Percentiles rank a stretch among this genome's conserved stretches.
Conservation (phyloP, 768 basidiomycete species). For the Suillus discolor region DNA sequence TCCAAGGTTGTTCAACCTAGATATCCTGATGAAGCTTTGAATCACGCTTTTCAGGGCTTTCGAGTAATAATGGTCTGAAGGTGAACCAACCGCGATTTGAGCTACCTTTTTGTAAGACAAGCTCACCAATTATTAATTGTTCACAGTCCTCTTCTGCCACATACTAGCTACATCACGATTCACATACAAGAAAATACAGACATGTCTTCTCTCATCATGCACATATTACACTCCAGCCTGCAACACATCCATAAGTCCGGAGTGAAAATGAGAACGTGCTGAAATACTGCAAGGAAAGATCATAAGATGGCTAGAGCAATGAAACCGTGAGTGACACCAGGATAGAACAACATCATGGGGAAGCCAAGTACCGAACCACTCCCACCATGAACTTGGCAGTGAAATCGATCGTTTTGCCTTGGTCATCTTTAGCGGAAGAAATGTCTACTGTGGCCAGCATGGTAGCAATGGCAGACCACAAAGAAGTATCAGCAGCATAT, state of each 20-base stretch:
- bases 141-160: no score
- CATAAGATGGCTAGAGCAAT: not conserved
- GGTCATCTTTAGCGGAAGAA: conserved; percentile 1
- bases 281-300: conserved; percentile 4
- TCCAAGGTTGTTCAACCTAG: no score
- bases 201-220: no score
- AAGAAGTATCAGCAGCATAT: conserved; percentile 17
- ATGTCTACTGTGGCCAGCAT: conserved; percentile 17
- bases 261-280: not conserved
- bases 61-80: no score
- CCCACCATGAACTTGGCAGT: not conserved
- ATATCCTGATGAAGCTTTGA: no score
- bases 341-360: not conserved
- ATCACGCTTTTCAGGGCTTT: no score
- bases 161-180: no score
- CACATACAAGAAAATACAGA: no score
- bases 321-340: not conserved
- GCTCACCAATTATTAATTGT: no score
- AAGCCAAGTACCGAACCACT: not conserved
- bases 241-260: not conserved
- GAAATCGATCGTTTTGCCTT: conserved; percentile 6
- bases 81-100: no score
- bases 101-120: no score
- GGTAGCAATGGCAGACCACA: conserved; percentile 23
- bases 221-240: no score